Evolutionary conservation across 179 eudicot genomes (phyloP).

Genomic region (Carnegiea gigantea): DNA sequence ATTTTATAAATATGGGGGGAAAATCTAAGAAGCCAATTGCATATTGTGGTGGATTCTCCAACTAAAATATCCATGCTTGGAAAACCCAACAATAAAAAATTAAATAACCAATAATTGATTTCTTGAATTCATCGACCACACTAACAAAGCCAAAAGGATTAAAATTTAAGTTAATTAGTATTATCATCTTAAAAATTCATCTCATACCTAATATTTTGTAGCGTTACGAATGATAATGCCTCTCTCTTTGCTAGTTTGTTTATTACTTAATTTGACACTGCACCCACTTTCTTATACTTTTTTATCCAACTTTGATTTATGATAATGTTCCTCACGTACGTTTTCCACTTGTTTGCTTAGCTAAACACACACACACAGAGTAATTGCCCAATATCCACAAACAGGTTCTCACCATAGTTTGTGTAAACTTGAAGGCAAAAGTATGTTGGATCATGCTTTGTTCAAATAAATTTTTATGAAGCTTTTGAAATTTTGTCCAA

Average conservation of each 20-base stretch:
- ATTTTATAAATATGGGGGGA: not conserved
- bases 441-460: no score
- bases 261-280: not conserved
- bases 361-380: no score
- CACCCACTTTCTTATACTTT: not conserved
- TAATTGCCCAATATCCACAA: no score
- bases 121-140: not conserved
- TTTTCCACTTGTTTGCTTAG: not conserved
- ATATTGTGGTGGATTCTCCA: constrained; percentile 65
- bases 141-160: not conserved
- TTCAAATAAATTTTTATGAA: no score
- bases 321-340: not conserved
- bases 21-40: constrained; percentile 32
- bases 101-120: not conserved
- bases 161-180: not conserved
- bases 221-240: not conserved
- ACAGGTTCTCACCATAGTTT: no score
- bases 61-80: constrained; percentile 68
- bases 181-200: not conserved
- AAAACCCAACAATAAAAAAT: constrained; percentile 31
- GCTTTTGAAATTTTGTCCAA: no score
- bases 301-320: not conserved
- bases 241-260: no score
- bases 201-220: not conserved
- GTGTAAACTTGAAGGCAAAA: no score